Evolutionary conservation across 208 protist species (phyloP).

Genomic region (Leishmania braziliensis): DNA sequence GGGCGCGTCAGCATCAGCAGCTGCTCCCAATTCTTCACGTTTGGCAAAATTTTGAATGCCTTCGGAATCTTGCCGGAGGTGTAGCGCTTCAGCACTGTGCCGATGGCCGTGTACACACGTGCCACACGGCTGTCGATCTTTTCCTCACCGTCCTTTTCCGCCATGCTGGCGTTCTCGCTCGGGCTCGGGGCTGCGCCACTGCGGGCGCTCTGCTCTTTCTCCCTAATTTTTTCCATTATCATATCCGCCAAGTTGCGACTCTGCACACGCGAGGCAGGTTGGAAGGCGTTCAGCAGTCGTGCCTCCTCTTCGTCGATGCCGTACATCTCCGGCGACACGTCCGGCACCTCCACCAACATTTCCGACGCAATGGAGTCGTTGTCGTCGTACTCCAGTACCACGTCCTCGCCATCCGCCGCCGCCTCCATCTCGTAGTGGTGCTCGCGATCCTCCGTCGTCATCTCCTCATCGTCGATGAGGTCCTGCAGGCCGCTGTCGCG

Average conservation of each 20-base stretch:
- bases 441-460: slow-evolving; percentile 14
- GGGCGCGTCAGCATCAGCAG: slow-evolving; percentile 97
- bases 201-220: slow-evolving; percentile 67
- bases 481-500: slow-evolving; percentile 21
- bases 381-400: slow-evolving; percentile 82
- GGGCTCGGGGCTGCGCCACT: slow-evolving; percentile 22
- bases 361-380: slow-evolving; percentile 81
- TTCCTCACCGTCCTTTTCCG: slow-evolving; percentile 36
- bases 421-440: slow-evolving; percentile 30
- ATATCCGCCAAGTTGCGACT: slow-evolving; percentile 91
- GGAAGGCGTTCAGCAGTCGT: slow-evolving; percentile 86
- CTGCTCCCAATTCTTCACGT: slow-evolving; percentile 97
- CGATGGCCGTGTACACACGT: slow-evolving; percentile 94
- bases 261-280: slow-evolving; percentile 82
- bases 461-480: slow-evolving; percentile 25
- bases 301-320: slow-evolving; percentile 91
- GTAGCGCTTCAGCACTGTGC: slow-evolving; percentile 94
- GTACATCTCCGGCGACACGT: slow-evolving; percentile 69
- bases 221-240: slow-evolving; percentile 92
- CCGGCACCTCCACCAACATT: slow-evolving; percentile 70
- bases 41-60: slow-evolving; percentile 99
- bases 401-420: slow-evolving; percentile 54
- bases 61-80: slow-evolving; percentile 99
- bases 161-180: slow-evolving; percentile 4
- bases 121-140: slow-evolving; percentile 84